A percentile compares a stretch with the other conserved stretches of the same genome.
Conservation (phyloP, 768 basidiomycete genomes). For the Boletellus ananas region DNA sequence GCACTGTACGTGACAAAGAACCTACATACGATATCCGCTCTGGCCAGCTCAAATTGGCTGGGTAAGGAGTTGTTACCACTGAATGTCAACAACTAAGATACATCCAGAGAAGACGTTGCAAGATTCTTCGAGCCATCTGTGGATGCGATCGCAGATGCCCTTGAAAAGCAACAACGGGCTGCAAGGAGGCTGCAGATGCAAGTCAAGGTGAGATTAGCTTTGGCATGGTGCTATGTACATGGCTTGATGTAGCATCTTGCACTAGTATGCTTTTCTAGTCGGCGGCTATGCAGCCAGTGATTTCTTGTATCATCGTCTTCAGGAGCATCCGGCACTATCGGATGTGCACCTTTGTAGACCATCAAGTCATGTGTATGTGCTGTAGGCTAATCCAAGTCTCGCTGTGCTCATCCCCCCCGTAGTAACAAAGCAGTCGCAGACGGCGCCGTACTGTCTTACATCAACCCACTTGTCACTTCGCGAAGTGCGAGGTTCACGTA, state of each 20-base stretch:
- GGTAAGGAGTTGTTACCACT: constrained; percentile 22
- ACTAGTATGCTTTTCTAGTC: constrained; percentile 42
- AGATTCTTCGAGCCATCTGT: constrained; percentile 43
- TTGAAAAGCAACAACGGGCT: constrained; percentile 25
- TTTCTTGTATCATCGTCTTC: constrained; percentile 1
- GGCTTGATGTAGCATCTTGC: not conserved
- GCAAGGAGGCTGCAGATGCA: constrained; percentile 21
- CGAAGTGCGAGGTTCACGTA: constrained; percentile 42
- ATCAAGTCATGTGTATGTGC: constrained; percentile 44
- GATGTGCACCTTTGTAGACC: constrained; percentile 44
- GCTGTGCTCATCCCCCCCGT: not conserved
- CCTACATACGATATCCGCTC: constrained; percentile 29
- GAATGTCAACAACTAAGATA: not conserved
- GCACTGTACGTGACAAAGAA: constrained; percentile 35
- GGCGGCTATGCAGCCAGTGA: constrained; percentile 44
- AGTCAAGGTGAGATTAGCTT: constrained; percentile 18
- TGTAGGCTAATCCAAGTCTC: too few species aligned
- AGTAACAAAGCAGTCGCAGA: constrained; percentile 50
- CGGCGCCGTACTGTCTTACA: constrained; percentile 36
- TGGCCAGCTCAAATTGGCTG: constrained; percentile 36
- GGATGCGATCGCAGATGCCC: constrained; percentile 30
- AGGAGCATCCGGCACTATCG: constrained; percentile 30
- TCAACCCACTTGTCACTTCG: constrained; percentile 43
- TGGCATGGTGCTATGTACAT: not conserved
- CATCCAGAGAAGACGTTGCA: constrained; percentile 33